Percentiles rank a stretch among this genome's conserved stretches.
Conservation (phyloP, 2,329 filamentous ascomycete genomes). For the Triangularia setosa region DNA sequence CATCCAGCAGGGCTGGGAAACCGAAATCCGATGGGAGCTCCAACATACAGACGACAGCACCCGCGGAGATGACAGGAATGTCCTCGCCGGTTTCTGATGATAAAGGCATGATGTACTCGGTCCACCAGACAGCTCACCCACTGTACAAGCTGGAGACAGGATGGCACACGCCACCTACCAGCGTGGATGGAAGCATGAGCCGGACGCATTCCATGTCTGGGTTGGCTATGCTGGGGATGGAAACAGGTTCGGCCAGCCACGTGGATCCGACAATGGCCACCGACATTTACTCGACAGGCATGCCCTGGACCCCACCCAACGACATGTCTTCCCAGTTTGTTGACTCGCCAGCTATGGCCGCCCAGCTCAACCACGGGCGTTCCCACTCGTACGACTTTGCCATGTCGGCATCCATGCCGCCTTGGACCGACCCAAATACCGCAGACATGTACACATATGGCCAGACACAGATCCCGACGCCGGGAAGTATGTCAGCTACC, state of each 20-base stretch:
- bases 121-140: conserved; percentile 22
- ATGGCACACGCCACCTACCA: conserved; percentile 38
- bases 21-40: conserved; percentile 39
- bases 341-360: conserved; percentile 31
- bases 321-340: conserved; percentile 34
- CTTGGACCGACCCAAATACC: conserved; percentile 29
- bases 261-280: conserved; percentile 20
- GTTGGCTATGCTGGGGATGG: conserved; percentile 24
- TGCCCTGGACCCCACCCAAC: conserved; percentile 40
- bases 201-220: conserved; percentile 36
- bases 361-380: conserved; percentile 30
- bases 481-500: conserved; percentile 33
- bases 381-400: conserved; percentile 38
- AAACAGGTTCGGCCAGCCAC: conserved; percentile 19
- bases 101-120: conserved; percentile 31
- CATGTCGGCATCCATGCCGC: conserved; percentile 29
- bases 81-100: conserved; percentile 27
- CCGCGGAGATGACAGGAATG: conserved; percentile 23
- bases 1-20: conserved; percentile 48
- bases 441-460: conserved; percentile 34
- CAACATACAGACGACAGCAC: conserved; percentile 13
- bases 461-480: conserved; percentile 32
- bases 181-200: conserved; percentile 34
- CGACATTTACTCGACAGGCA: conserved; percentile 35
- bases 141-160: conserved; percentile 37